phyloP scores from a whole-genome alignment of 306 rosid genomes.

The Cucurbita argyrosperma region DNA sequence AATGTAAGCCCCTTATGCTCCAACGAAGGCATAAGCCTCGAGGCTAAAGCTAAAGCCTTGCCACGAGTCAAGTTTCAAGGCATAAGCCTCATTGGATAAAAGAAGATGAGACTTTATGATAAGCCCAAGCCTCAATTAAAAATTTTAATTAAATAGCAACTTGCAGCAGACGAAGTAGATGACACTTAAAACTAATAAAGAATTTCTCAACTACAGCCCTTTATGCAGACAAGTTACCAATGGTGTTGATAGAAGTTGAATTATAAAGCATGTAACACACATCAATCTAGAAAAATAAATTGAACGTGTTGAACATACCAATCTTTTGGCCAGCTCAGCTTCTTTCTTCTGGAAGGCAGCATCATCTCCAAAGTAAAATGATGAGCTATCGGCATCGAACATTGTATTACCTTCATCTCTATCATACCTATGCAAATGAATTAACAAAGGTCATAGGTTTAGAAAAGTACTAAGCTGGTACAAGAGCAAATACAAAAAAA shows the following conservation, averaged over 20 bases:
- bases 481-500: background rate
- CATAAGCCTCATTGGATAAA: no score
- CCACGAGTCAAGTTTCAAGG: no score
- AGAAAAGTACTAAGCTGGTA: background rate
- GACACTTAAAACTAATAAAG: background rate
- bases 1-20: no score
- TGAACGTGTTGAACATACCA: constrained; percentile 34
- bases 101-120: background rate
- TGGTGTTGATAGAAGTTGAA: background rate
- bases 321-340: constrained; percentile 89
- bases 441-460: background rate
- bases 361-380: constrained; percentile 70
- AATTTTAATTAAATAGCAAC: background rate
- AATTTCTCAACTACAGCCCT: background rate
- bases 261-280: background rate
- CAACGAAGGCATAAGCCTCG: no score
- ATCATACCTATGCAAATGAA: constrained; percentile 56
- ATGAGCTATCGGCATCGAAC: constrained; percentile 68
- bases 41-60: no score
- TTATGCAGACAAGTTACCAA: background rate
- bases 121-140: background rate
- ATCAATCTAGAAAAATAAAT: background rate
- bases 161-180: background rate
- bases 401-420: constrained; percentile 85
- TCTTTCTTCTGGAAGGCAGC: constrained; percentile 92